Conservation (phyloP, 345 rosid genomes). For the Linum trigynum region DNA sequence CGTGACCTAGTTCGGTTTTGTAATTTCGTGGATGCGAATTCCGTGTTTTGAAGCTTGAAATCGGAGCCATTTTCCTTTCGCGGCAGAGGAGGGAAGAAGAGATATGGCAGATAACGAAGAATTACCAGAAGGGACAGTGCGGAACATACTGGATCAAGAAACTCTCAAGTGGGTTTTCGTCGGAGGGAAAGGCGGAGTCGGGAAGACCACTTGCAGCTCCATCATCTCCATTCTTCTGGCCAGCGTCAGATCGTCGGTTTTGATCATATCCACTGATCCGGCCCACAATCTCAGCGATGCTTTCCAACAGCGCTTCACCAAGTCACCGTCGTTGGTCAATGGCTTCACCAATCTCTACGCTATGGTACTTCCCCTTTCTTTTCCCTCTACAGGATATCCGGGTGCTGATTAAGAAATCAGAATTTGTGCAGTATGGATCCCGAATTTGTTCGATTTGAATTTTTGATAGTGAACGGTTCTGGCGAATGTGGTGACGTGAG, state of each 20-base stretch:
- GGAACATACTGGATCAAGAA: slow-evolving; percentile 79
- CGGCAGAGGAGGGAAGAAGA: not conserved
- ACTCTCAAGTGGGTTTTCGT: slow-evolving; percentile 95
- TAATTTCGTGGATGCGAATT: too few species aligned
- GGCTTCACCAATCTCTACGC: slow-evolving; percentile 92
- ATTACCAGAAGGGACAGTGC: slow-evolving; percentile 58
- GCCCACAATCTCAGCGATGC: slow-evolving; percentile 99
- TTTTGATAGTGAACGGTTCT: not conserved
- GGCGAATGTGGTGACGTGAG: not conserved
- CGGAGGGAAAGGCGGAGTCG: slow-evolving; percentile 98
- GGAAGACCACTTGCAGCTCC: slow-evolving; percentile 97
- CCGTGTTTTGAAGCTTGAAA: too few species aligned
- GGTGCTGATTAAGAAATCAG: not conserved
- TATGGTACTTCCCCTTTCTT: slow-evolving; percentile 39
- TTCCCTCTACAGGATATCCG: not conserved
- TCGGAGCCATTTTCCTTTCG: not conserved
- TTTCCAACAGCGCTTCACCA: slow-evolving; percentile 92
- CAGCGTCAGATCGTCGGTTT: slow-evolving; percentile 73
- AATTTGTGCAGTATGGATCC: not conserved
- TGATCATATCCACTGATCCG: slow-evolving; percentile 98
- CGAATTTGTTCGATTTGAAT: not conserved
- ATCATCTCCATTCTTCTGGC: slow-evolving; percentile 73
- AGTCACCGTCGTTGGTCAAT: slow-evolving; percentile 73
- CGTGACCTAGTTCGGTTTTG: too few species aligned
- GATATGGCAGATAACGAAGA: slow-evolving; percentile 26